These are phyloP conservation scores for Podospora australis DNA, from an alignment of 495 filamentous ascomycete genomes.

Conservation along the genomic window DNA sequence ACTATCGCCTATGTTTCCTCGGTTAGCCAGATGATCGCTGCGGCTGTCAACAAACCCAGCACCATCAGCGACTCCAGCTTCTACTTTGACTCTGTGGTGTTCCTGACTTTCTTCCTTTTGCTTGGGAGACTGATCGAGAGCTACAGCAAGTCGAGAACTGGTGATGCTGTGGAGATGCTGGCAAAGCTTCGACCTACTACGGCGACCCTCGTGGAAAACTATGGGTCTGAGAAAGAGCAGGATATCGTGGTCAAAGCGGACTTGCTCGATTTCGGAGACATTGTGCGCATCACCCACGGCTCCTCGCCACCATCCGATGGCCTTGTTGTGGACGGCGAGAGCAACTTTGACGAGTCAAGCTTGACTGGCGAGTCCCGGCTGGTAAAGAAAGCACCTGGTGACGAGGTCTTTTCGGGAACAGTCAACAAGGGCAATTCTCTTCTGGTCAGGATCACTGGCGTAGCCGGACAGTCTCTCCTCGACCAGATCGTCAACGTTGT, in stretches of 20 bases:
- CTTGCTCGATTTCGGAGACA: slow-evolving; percentile 75
- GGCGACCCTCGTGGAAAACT: slow-evolving; percentile 58
- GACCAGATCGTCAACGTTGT: slow-evolving; percentile 88
- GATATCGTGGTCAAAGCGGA: slow-evolving; percentile 54
- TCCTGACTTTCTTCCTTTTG: slow-evolving; percentile 87
- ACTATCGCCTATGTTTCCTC: slow-evolving; percentile 84
- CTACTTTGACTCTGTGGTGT: slow-evolving; percentile 94
- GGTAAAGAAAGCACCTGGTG: slow-evolving; percentile 62
- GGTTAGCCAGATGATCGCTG: slow-evolving; percentile 68
- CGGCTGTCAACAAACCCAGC: slow-evolving; percentile 40
- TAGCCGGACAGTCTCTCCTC: slow-evolving; percentile 77
- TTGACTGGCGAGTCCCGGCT: slow-evolving; percentile 82
- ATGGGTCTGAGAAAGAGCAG: slow-evolving; percentile 25
- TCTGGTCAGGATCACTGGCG: slow-evolving; percentile 60
- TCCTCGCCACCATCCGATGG: slow-evolving; percentile 84
- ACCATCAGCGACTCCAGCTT: slow-evolving; percentile 49
- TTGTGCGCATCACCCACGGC: slow-evolving; percentile 69
- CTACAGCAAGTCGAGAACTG: slow-evolving; percentile 87
- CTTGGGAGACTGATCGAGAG: slow-evolving; percentile 74
- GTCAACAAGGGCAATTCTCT: slow-evolving; percentile 74
- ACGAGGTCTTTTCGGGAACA: slow-evolving; percentile 77
- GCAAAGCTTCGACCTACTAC: slow-evolving; percentile 73
- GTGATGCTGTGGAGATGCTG: slow-evolving; percentile 77
- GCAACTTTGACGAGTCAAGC: slow-evolving; percentile 81
- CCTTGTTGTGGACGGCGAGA: slow-evolving; percentile 53